A percentile compares a stretch with the other conserved stretches of the same genome.
phyloP scores from a whole-genome alignment of 805 yeast genomes.

The Candida sakaeoensis region DNA sequence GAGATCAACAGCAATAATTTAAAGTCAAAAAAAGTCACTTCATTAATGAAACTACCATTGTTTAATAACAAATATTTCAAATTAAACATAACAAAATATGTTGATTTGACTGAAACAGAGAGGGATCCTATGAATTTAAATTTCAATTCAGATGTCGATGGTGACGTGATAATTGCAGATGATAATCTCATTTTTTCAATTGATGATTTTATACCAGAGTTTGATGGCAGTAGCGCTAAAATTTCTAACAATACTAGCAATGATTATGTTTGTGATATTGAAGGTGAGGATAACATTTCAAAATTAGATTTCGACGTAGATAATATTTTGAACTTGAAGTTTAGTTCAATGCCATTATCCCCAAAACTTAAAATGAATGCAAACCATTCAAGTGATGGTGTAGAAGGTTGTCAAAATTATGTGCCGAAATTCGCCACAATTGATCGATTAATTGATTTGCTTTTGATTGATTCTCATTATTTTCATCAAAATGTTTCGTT shows the following conservation, averaged over 20 bases:
- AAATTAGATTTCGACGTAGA: slow-evolving; percentile 44
- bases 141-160: slow-evolving; percentile 18
- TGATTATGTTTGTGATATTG: slow-evolving; percentile 25
- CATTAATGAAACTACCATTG: slow-evolving; percentile 24
- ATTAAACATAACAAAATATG: slow-evolving; percentile 32
- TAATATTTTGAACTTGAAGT: slow-evolving; percentile 37
- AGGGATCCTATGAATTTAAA: slow-evolving; percentile 7
- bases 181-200: slow-evolving; percentile 31
- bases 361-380: slow-evolving; percentile 4
- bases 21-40: slow-evolving; percentile 15
- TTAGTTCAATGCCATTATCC: slow-evolving; percentile 24
- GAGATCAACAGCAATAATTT: slow-evolving; percentile 16
- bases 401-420: slow-evolving; percentile 10
- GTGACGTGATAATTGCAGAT: slow-evolving; percentile 26
- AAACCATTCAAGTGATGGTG: slow-evolving; percentile 4
- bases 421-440: slow-evolving; percentile 54
- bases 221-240: slow-evolving; percentile 17
- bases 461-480: slow-evolving; percentile 67
- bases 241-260: not conserved
- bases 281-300: slow-evolving; percentile 33
- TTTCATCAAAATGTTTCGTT: slow-evolving; percentile 38
- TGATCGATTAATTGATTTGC: slow-evolving; percentile 73
- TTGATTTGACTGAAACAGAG: slow-evolving; percentile 19
- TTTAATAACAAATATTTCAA: slow-evolving; percentile 36
- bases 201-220: slow-evolving; percentile 32